Conservation (phyloP, 2,329 filamentous ascomycete species). For the Fusarium sp. region DNA sequence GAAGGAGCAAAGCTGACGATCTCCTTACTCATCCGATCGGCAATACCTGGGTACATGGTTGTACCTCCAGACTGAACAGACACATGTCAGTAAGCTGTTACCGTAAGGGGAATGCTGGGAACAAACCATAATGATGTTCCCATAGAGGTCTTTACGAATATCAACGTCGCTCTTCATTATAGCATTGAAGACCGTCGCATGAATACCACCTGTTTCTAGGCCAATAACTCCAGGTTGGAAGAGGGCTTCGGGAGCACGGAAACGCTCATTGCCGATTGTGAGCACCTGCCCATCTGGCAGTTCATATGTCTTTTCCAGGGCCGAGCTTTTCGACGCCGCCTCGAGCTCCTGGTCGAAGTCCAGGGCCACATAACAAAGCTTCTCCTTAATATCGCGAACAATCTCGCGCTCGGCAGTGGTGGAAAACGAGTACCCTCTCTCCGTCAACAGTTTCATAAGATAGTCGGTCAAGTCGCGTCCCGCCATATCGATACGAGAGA, state of each 20-base stretch:
- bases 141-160: constrained; percentile 99
- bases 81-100: background rate
- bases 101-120: background rate
- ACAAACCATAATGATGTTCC: constrained; percentile 99
- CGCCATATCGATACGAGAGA: constrained; percentile 99
- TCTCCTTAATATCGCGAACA: constrained; percentile 99
- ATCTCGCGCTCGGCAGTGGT: constrained; percentile 99
- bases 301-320: constrained; percentile 99
- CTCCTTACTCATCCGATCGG: constrained; percentile 99
- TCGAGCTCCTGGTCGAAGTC: constrained; percentile 99
- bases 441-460: constrained; percentile 99
- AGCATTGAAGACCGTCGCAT: constrained; percentile 99
- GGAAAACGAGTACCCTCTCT: constrained; percentile 99
- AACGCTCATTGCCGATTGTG: constrained; percentile 99
- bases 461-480: constrained; percentile 99
- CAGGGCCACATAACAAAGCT: constrained; percentile 99
- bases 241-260: constrained; percentile 99
- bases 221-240: constrained; percentile 99
- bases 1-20: constrained; percentile 99
- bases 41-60: constrained; percentile 99
- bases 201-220: constrained; percentile 98
- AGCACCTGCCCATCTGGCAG: constrained; percentile 99
- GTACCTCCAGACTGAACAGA: constrained; percentile 93
- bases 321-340: constrained; percentile 98
- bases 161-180: constrained; percentile 99